Evolutionary conservation across 345 rosid species (phyloP).

Genomic region (Lepidium sativum): DNA sequence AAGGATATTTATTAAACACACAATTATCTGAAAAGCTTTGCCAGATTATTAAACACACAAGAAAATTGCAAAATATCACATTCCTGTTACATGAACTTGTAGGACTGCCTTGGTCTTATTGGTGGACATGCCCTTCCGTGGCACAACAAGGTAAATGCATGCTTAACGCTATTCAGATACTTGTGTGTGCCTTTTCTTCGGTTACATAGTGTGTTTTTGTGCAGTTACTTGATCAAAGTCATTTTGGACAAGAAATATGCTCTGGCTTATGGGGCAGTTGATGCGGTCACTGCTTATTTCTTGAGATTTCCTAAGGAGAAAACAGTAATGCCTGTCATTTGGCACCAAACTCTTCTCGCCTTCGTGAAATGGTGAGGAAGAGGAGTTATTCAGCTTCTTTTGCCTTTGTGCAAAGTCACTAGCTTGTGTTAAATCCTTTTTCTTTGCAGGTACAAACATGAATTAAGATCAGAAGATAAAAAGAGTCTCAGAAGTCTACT

Average conservation of each 20-base stretch:
- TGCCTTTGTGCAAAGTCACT: background rate
- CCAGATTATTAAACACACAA: background rate
- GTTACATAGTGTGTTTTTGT: background rate
- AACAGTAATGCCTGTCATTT: background rate
- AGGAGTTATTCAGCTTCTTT: background rate
- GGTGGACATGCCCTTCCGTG: background rate
- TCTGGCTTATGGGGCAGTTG: background rate
- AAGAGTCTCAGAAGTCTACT: slow-evolving; percentile 9
- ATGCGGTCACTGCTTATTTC: background rate
- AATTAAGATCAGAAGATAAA: slow-evolving; percentile 8
- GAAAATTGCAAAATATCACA: no score
- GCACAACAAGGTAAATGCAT: slow-evolving; percentile 2
- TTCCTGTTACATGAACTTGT: background rate
- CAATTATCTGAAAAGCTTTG: background rate
- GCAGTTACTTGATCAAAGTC: slow-evolving; percentile 2
- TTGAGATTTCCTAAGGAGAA: slow-evolving; percentile 2
- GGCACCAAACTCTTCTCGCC: slow-evolving; percentile 2
- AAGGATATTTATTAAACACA: background rate
- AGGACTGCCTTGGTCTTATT: background rate
- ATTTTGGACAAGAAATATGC: slow-evolving; percentile 9
- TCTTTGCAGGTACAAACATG: slow-evolving; percentile 2
- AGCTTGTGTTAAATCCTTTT: background rate
- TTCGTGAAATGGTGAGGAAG: background rate
- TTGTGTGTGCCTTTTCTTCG: background rate
- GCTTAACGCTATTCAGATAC: background rate